These are phyloP conservation scores for Trichoderma endophyticum DNA, from an alignment of 2,329 filamentous ascomycete species.

Conservation along the genomic window DNA sequence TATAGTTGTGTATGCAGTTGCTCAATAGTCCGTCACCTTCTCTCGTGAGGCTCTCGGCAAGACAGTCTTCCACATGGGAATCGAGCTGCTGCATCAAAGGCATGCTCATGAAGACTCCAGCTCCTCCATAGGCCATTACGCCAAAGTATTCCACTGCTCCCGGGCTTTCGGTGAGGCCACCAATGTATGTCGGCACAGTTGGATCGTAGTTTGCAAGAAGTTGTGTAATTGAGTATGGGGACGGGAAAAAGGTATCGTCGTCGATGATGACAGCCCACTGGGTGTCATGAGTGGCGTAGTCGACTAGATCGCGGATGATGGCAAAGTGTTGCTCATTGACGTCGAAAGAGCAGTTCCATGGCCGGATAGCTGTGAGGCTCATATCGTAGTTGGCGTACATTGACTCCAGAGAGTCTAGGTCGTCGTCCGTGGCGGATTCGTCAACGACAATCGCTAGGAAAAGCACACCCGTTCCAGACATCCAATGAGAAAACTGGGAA, in stretches of 20 bases:
- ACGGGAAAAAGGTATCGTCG: constrained; percentile 63
- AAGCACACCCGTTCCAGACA: constrained; percentile 47
- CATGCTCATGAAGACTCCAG: constrained; percentile 55
- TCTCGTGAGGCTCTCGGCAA: constrained; percentile 38
- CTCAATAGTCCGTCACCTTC: constrained; percentile 56
- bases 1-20: constrained; percentile 55
- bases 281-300: constrained; percentile 41
- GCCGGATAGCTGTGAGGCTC: constrained; percentile 33
- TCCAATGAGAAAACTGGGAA: constrained; percentile 54
- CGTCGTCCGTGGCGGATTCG: not conserved
- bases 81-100: constrained; percentile 49
- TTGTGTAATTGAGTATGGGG: constrained; percentile 48
- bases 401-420: constrained; percentile 29
- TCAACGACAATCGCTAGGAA: constrained; percentile 53
- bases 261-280: constrained; percentile 58
- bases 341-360: constrained; percentile 33
- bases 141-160: constrained; percentile 51
- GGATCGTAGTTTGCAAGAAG: constrained; percentile 48
- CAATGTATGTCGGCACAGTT: constrained; percentile 50
- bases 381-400: constrained; percentile 32
- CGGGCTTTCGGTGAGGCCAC: constrained; percentile 56
- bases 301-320: constrained; percentile 49
- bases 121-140: constrained; percentile 59
- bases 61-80: constrained; percentile 47
- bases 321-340: constrained; percentile 57